Conservation (phyloP, 2,329 filamentous ascomycete genomes). For the Colletotrichum sp. region DNA sequence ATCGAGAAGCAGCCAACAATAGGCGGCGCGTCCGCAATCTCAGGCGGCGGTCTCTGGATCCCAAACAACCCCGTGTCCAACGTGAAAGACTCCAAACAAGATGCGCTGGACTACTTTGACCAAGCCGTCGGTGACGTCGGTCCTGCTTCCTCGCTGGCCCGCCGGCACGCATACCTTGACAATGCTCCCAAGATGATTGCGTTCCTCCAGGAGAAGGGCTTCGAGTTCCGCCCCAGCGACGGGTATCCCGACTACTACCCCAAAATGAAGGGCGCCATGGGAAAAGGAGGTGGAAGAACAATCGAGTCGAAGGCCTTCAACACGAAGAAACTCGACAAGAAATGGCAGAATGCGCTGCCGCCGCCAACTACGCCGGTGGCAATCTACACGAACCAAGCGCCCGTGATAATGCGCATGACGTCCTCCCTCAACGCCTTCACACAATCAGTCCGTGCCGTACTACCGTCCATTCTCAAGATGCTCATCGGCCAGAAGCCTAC, state of each 20-base stretch:
- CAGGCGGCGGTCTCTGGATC: slow-evolving; percentile 39
- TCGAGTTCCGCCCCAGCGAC: slow-evolving; percentile 27
- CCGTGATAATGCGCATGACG: neutral
- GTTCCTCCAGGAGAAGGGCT: slow-evolving; percentile 31
- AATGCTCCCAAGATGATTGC: slow-evolving; percentile 34
- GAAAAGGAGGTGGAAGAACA: slow-evolving; percentile 25
- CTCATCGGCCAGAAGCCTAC: slow-evolving; percentile 21
- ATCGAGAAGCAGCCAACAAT: slow-evolving; percentile 36
- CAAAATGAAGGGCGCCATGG: slow-evolving; percentile 23
- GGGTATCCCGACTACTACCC: slow-evolving; percentile 38
- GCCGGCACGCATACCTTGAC: slow-evolving; percentile 32
- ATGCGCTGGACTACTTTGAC: slow-evolving; percentile 32
- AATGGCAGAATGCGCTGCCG: slow-evolving; percentile 25
- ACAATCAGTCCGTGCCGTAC: neutral
- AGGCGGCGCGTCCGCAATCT: slow-evolving; percentile 39
- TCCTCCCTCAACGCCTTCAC: neutral
- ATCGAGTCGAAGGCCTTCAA: slow-evolving; percentile 33
- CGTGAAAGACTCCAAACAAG: slow-evolving; percentile 27
- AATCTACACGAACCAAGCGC: slow-evolving; percentile 16
- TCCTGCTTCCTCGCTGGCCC: slow-evolving; percentile 29
- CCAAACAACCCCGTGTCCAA: slow-evolving; percentile 32
- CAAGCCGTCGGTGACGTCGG: slow-evolving; percentile 31
- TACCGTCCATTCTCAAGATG: slow-evolving; percentile 6
- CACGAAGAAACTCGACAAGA: slow-evolving; percentile 27
- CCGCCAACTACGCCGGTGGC: slow-evolving; percentile 14